Evolutionary conservation across 2,329 filamentous ascomycete genomes (phyloP).

Genomic region (Calonectria fujianensis): DNA sequence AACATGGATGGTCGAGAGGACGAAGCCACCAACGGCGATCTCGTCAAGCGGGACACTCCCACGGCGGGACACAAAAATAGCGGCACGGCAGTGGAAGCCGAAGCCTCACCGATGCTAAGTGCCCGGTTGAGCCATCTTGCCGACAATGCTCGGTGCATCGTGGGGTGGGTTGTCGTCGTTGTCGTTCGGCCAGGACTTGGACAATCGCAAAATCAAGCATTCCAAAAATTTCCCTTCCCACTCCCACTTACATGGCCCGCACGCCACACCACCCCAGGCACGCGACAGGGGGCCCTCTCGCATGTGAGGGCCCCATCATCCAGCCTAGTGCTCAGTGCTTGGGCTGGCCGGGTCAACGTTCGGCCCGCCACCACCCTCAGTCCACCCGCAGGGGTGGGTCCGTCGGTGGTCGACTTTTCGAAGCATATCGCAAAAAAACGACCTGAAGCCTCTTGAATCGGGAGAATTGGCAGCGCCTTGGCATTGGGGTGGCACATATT

Average conservation of each 20-base stretch:
- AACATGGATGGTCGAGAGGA: conserved; percentile 41
- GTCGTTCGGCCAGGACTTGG: conserved; percentile 27
- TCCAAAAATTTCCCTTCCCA: conserved; percentile 55
- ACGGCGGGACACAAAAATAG: conserved; percentile 69
- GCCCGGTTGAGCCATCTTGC: conserved; percentile 66
- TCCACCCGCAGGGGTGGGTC: conserved; percentile 49
- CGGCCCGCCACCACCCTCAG: conserved; percentile 51
- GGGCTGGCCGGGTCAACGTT: conserved; percentile 55
- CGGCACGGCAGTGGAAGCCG: conserved; percentile 63
- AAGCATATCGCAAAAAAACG: conserved; percentile 48
- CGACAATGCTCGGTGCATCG: conserved; percentile 67
- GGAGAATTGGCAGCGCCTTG: conserved; percentile 46
- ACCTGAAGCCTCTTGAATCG: conserved; percentile 36
- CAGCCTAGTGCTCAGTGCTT: background rate
- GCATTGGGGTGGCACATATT: conserved; percentile 40
- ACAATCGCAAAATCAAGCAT: conserved; percentile 42
- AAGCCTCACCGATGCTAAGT: conserved; percentile 64
- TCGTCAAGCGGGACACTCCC: conserved; percentile 50
- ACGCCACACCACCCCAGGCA: conserved; percentile 24
- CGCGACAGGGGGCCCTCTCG: conserved; percentile 35
- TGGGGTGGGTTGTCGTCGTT: conserved; percentile 29
- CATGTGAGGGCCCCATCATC: conserved; percentile 40
- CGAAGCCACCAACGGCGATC: conserved; percentile 36
- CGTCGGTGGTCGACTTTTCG: conserved; percentile 52
- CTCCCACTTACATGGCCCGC: conserved; percentile 38